Evolutionary conservation across 2,329 filamentous ascomycete genomes (phyloP), one percentile per base, ranked within the genome.

Genomic region (Ceratocystis variospora): DNA sequence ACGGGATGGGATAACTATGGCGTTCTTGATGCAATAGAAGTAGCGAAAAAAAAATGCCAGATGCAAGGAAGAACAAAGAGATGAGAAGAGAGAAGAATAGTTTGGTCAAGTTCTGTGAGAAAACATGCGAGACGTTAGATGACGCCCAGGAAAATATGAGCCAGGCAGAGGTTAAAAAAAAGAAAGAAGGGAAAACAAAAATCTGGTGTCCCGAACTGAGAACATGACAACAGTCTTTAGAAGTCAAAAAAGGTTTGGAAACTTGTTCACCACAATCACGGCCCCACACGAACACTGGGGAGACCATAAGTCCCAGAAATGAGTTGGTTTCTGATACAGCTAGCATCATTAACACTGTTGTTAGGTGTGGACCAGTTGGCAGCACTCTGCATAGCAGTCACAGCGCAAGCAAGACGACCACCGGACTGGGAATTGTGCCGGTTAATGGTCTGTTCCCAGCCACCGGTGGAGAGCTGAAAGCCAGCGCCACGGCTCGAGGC

Each of bases 401-500:
- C 85, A 45, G 92, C 94, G 55, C 85, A 83, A 69, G 87, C 85
- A 75, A 99, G 82, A 72, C 89, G 88, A 31, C 90, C 91, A 53
- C 87, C 87, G 4, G 90, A 93, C 70, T 87, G 85, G 70, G 94
- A 86, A 73, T 97, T 93, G 77, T 99, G 94, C 73, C 90, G 90
- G 31, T 85, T 80, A 57, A 99, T 78, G 71, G 86, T 89, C 75
- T 94, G 87, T 72, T 97, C 93, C 94, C 94, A 99, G 68, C 89
- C 89, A 64, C 89, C 91, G 61, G 90, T 89, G 72, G 96, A 89
- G 70, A 99, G 74, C 70, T 90, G 86, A 72, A 97, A 94, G 44
- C 94, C 94, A 33, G 90, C 92, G 10, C 90, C 93, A 70, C 89
- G 84, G 79, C 97, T 97, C 25, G 88, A 87, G 1, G 91, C 90